Evolutionary conservation across 1,284 basidiomycete genomes (phyloP), one percentile per base, ranked within the genome.

Genomic region (Microbotryomycetes sp.): DNA sequence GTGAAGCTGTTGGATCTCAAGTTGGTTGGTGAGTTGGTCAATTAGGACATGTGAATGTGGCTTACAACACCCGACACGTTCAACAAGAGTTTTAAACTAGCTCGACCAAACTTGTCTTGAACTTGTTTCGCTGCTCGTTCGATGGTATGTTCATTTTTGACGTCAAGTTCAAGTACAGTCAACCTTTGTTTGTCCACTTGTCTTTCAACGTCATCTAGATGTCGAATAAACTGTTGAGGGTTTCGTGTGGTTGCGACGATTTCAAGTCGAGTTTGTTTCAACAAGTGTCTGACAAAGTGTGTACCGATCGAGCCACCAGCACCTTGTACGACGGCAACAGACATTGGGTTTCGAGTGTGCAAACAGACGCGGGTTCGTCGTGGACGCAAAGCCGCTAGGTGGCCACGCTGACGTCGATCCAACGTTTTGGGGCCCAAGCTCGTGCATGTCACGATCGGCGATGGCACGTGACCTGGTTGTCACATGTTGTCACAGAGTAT

Each of bases 21-120:
- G 4, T 26, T 2, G 22, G 30, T 22, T 16, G 15, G 28, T 53
- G 19, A 54, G 30, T 23, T 47, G 14, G 50, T 42, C 59, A n/a
- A 55, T 26, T 23, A 36, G 15, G 3, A 29, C 31, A 4, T 4
- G 26, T 9, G 28, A 22, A 49, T 14, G 31, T 0, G n/a, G 71
- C 76, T 58, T 51, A 78, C 77, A 2, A 80, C 73, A 1, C 80
- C 80, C 25, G 78, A 77, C 29, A 79, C 74, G 67, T 79, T 80
- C 54, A 78, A 75, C 15, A 81, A 65, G 22, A 79, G 64, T 25
- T 78, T 70, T 22, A 80, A 72, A 36, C 68, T 69, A 12, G 69
- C 74, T 22, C 71, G 69, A 1, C 79, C 79, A 52, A 74, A 78
- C 15, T 71, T 64, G n/a, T 76, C 73, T 59, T 72, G 60, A 6